Evolutionary conservation across 306 rosid species (phyloP), one percentile per base, ranked within the genome.

Genomic region (Cicer yamashitae): DNA sequence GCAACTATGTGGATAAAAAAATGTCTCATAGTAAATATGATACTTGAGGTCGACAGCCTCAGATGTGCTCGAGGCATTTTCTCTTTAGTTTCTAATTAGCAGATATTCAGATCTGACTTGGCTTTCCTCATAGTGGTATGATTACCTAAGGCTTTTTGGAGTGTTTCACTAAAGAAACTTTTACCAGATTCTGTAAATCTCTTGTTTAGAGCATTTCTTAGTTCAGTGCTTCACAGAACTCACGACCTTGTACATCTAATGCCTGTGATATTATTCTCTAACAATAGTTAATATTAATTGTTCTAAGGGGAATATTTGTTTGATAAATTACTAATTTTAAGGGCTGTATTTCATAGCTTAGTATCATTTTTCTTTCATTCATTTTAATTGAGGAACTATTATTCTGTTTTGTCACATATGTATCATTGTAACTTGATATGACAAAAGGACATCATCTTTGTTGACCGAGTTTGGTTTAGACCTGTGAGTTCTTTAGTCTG

Each of bases 321-420:
- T 25, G 34, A 25, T 25, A 25, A 25, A 25, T 25, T 3, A 25
- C 20, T 60, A 60, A 43, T 34, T 25, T 58, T 34, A 2, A 37
- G 6, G 67, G n/a, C 22, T 34, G 18, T 34, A 13, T 60, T 13
- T 13, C 10, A 60, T 60, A 34, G 20, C 44, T 34, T 37, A 1
- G 6, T 34, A 13, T 60, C 20, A 1, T 60, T 60, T 60, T 60
- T 59, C 66, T 59, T 59, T 60, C 66, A 13, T 60, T 18, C 17
- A 60, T 30, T 34, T 34, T 60, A 60, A 60, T 1, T 1, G 8
- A 34, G 66, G 44, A 34, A 34, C 66, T 58, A 6, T 10, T 57
- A 6, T 58, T 58, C 41, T 58, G 63, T 57, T 30, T 4, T 57
- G 40, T 57, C 40, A 22, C 38, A 2, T 22, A 22, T 11, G 7